Conservation (phyloP, 129 eudicot genomes). For the Scalesia atractyloides region DNA sequence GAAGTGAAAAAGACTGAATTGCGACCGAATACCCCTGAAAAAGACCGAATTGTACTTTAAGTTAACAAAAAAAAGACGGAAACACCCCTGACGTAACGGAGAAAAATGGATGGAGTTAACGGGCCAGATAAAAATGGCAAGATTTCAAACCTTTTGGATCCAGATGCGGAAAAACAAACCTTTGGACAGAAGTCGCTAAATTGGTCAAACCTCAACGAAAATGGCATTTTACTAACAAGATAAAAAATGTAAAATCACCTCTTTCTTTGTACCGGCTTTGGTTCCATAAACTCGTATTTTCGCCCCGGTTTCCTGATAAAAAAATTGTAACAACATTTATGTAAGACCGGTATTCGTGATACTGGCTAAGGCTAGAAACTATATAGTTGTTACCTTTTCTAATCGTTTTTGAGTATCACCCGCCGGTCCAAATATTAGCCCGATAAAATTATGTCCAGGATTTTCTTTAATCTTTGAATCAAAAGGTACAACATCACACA, state of each 20-base stretch:
- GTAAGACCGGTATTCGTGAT: neutral
- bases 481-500: slow-evolving; percentile 13
- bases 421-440: slow-evolving; percentile 64
- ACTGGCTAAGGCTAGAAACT: neutral
- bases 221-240: no score
- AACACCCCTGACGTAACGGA: no score
- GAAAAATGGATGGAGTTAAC: no score
- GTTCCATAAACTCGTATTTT: slow-evolving; percentile 79
- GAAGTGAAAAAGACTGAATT: no score
- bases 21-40: no score
- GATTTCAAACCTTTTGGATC: no score
- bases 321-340: neutral
- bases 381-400: slow-evolving; percentile 63
- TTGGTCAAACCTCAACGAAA: no score
- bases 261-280: slow-evolving; percentile 48
- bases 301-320: slow-evolving; percentile 93
- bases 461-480: slow-evolving; percentile 63
- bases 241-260: slow-evolving; percentile 46
- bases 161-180: no score
- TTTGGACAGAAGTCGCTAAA: no score
- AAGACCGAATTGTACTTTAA: no score
- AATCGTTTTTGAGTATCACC: slow-evolving; percentile 76
- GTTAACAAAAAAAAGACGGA: no score
- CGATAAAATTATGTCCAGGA: slow-evolving; percentile 71
- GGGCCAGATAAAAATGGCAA: no score